These are phyloP conservation scores for Mollisiaceae sp. DNA, from an alignment of 2,329 filamentous ascomycete genomes.

Conservation along the genomic window DNA sequence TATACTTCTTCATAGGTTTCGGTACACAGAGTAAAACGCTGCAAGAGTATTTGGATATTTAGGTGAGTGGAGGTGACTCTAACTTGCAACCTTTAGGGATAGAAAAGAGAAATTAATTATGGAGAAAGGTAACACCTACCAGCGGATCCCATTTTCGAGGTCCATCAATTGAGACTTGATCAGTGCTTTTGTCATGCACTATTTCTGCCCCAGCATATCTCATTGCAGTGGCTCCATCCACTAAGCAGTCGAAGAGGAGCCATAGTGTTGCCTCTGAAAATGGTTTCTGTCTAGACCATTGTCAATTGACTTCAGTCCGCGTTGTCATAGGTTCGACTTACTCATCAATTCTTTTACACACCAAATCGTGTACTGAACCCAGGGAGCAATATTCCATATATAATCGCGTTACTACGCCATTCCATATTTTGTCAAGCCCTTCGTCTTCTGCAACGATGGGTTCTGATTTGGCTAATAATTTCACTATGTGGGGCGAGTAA, in stretches of 20 bases:
- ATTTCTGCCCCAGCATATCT: background rate
- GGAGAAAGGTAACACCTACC: too few species aligned
- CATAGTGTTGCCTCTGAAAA: background rate
- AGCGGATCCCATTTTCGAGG: background rate
- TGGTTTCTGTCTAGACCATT: background rate
- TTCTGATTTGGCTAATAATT: background rate
- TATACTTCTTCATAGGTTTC: too few species aligned
- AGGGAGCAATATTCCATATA: conserved; percentile 1
- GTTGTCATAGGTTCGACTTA: background rate
- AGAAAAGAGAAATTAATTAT: too few species aligned
- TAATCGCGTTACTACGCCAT: background rate
- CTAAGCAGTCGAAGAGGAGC: conserved; percentile 4
- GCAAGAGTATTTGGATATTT: too few species aligned
- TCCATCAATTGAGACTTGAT: background rate
- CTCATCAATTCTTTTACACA: background rate
- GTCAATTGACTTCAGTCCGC: background rate
- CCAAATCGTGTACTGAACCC: background rate
- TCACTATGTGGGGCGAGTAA: background rate
- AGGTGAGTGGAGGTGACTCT: too few species aligned
- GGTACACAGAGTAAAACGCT: too few species aligned
- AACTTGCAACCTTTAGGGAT: too few species aligned
- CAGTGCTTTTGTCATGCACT: too few species aligned
- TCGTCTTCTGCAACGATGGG: background rate
- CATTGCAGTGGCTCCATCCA: conserved; percentile 1
- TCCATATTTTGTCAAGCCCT: background rate